Percentiles rank a stretch among this genome's conserved stretches.
phyloP scores from a whole-genome alignment of 2,329 filamentous ascomycete genomes.

The Arthroderma uncinatum region DNA sequence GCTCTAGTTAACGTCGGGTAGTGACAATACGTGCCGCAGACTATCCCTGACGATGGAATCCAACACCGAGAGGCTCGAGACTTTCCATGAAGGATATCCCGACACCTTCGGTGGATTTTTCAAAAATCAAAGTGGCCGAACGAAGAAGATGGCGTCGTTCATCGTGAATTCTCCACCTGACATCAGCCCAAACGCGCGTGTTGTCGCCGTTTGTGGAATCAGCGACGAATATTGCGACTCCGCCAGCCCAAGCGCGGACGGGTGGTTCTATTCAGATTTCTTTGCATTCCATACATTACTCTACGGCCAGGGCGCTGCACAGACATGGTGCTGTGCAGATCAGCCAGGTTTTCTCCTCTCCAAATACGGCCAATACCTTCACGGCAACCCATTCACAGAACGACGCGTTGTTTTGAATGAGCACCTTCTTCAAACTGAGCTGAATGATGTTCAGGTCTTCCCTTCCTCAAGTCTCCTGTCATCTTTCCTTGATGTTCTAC shows the following conservation, averaged over 20 bases:
- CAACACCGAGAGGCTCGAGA: neutral
- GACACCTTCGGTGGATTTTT: neutral
- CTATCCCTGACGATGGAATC: too few relatives aligned
- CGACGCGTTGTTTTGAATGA: constrained; percentile 9
- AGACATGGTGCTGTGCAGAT: constrained; percentile 10
- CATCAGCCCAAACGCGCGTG: constrained; percentile 1
- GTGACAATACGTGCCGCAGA: too few relatives aligned
- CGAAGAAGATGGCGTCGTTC: neutral
- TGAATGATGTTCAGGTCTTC: neutral
- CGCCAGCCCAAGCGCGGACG: constrained; percentile 4
- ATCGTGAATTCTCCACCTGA: constrained; percentile 3
- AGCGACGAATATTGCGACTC: constrained; percentile 2
- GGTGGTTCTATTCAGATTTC: constrained; percentile 14
- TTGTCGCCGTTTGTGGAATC: constrained; percentile 10
- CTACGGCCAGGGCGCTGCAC: constrained; percentile 5
- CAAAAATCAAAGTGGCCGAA: neutral
- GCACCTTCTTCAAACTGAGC: constrained; percentile 3
- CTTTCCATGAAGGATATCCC: neutral
- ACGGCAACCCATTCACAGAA: constrained; percentile 6
- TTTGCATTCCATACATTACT: constrained; percentile 13
- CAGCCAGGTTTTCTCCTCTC: constrained; percentile 8
- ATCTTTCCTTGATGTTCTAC: constrained; percentile 8
- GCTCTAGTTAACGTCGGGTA: too few relatives aligned
- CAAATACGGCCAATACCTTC: constrained; percentile 9
- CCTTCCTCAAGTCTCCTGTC: constrained; percentile 7